phyloP scores from a whole-genome alignment of 345 rosid genomes.

The Punica granatum region DNA sequence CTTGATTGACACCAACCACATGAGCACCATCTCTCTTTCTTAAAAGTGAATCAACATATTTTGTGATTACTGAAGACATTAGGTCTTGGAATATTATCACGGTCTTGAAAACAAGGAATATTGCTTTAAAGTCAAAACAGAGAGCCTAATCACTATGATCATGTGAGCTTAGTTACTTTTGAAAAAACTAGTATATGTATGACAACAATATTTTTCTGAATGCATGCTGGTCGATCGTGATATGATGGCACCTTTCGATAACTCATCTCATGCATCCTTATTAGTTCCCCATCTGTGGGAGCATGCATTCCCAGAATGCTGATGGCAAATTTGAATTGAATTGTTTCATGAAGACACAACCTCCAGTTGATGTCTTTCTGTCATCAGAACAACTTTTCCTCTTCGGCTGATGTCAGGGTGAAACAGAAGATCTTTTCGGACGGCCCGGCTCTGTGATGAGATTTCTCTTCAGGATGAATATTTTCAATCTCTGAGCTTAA shows the following conservation, averaged over 20 bases:
- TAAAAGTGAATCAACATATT: background rate
- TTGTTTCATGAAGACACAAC: slow-evolving; percentile 21
- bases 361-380: slow-evolving; percentile 38
- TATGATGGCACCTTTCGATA: too few relatives aligned
- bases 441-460: slow-evolving; percentile 24
- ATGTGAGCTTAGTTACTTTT: background rate
- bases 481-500: slow-evolving; percentile 49
- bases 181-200: too few relatives aligned
- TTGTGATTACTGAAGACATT: background rate
- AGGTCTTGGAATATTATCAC: background rate
- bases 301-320: background rate
- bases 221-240: too few relatives aligned
- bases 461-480: slow-evolving; percentile 34
- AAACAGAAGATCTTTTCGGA: slow-evolving; percentile 40
- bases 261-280: background rate
- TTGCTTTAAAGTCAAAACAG: background rate
- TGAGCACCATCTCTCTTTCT: background rate
- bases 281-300: background rate
- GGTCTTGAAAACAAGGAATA: background rate
- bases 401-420: slow-evolving; percentile 35
- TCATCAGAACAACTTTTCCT: slow-evolving; percentile 54
- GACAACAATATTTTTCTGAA: too few relatives aligned
- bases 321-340: background rate
- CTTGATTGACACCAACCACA: background rate
- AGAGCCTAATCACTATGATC: background rate